phyloP scores from a whole-genome alignment of 2,329 filamentous ascomycete genomes.

The Lojkania enalia region DNA sequence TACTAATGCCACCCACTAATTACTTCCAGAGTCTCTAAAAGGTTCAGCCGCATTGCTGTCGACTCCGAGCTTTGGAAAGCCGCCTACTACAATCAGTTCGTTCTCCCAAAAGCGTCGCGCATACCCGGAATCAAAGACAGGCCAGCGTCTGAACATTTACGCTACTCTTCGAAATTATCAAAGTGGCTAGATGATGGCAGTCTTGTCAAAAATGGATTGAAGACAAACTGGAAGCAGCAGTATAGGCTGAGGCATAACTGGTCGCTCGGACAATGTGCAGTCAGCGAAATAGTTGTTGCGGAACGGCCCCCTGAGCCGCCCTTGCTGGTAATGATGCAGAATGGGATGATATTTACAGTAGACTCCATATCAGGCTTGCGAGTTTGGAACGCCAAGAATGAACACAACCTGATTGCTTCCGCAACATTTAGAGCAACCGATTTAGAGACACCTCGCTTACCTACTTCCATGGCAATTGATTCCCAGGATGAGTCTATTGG shows the following conservation, averaged over 20 bases:
- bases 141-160: conserved; percentile 42
- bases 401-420: conserved; percentile 62
- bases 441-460: conserved; percentile 38
- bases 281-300: conserved; percentile 73
- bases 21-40: conserved; percentile 67
- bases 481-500: conserved; percentile 31
- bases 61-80: conserved; percentile 92
- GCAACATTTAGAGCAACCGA: conserved; percentile 26
- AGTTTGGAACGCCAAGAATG: conserved; percentile 71
- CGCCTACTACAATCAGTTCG: conserved; percentile 85
- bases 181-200: conserved; percentile 66
- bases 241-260: conserved; percentile 92
- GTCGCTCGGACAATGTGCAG: conserved; percentile 77
- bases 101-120: conserved; percentile 76
- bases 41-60: conserved; percentile 70
- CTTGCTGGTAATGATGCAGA: conserved; percentile 74
- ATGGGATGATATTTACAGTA: conserved; percentile 77
- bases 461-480: conserved; percentile 69
- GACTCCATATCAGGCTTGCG: conserved; percentile 71
- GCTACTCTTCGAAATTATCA: conserved; percentile 59
- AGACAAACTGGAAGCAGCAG: conserved; percentile 81
- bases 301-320: conserved; percentile 58
- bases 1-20: neutral
- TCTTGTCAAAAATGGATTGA: conserved; percentile 54
- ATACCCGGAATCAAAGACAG: conserved; percentile 67